Evolutionary conservation across 768 basidiomycete genomes (phyloP), one percentile per base, ranked within the genome.

Genomic region (Lactifluus piperatus): DNA sequence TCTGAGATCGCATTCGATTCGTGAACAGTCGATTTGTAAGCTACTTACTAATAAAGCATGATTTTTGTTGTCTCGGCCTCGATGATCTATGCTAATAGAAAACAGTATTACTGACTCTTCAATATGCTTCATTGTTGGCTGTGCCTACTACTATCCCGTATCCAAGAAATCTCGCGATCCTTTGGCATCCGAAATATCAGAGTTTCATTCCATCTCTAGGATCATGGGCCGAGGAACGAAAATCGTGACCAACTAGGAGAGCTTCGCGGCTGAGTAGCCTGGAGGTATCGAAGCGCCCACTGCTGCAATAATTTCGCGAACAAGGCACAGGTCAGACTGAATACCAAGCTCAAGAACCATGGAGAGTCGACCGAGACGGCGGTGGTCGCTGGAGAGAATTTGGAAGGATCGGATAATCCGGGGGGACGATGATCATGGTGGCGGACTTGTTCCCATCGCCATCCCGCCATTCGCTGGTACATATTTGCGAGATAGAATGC

Each of bases 261-360:
- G 18, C 50, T 29, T 26, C n/a, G 20, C 2, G 51, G 57, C 10
- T 58, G 44, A 52, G 57, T 58, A 18, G 37, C 29, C 27, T 44
- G 26, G 39, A 51, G 49, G 43, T 51, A 57, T 22, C 50, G 56
- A 45, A 49, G 56, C 44, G 56, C 50, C 50, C 56, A 51, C 24
- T 57, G 56, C 32, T 57, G 56, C n/a, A 51, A n/a, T n/a, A 57
- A 16, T n/a, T 49, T 57, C 11, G 57, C 57, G 27, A 58, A n/a
- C n/a, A 52, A n/a, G 4, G 57, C 43, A 7, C 50, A 58, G 11
- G 57, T 37, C 22, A 58, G 57, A 16, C 34, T 37, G 24, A 58
- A 44, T 4, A 51, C 29, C 32, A 57, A n/a, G n/a, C n/a, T n/a
- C n/a, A n/a, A n/a, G n/a, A 58, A 58, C 50, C 57, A 58, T 32